Evolutionary conservation across 129 eudicot species (phyloP).

Genomic region (Deinandra increscens): DNA sequence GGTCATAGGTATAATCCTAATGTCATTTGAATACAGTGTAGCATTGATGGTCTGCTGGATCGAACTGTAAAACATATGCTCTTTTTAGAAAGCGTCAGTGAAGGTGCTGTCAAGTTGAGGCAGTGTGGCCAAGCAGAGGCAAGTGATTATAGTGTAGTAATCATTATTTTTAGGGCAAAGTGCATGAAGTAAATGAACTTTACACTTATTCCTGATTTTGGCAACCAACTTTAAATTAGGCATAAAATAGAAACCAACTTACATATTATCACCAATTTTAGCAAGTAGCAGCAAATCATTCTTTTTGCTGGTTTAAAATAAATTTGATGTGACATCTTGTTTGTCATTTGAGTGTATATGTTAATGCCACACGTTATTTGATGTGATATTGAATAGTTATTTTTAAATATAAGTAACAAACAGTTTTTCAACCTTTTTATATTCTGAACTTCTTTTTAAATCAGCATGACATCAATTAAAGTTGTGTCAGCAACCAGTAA

Average conservation of each 20-base stretch:
- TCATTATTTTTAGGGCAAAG: not conserved
- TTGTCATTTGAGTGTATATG: not conserved
- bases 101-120: slow-evolving; percentile 63
- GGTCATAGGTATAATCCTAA: slow-evolving; percentile 5
- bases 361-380: not conserved
- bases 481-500: not conserved
- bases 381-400: not conserved
- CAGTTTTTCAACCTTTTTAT: not conserved
- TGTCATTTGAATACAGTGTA: slow-evolving; percentile 57
- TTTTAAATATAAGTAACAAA: not conserved
- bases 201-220: not conserved
- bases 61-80: slow-evolving; percentile 72
- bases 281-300: not conserved
- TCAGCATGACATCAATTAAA: not conserved
- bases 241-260: not conserved
- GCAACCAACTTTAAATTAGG: not conserved
- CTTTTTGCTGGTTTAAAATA: not conserved
- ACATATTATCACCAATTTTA: not conserved
- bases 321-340: not conserved
- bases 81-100: slow-evolving; percentile 51
- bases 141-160: slow-evolving; percentile 18
- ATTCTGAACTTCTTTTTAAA: not conserved
- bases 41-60: slow-evolving; percentile 91
- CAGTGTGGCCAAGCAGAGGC: slow-evolving; percentile 52
- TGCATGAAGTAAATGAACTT: not conserved